Conservation (phyloP, 768 basidiomycete genomes). For the Naganishia kalamii region DNA sequence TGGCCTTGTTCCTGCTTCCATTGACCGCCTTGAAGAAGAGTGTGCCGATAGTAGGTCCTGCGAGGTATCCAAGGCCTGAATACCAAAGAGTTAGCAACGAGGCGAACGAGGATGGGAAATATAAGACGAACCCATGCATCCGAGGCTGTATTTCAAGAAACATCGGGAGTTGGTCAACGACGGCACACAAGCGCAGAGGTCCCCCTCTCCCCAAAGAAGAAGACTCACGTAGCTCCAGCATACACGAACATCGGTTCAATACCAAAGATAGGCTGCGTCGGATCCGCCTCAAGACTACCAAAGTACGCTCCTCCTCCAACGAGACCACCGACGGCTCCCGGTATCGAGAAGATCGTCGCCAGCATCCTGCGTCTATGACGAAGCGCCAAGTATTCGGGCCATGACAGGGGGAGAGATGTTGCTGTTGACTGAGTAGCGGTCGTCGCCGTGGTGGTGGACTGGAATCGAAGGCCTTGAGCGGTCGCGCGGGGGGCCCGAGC, state of each 20-base stretch:
- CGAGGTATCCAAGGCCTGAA: constrained; percentile 38
- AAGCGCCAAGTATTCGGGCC: constrained; percentile 41
- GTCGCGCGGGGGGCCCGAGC: neutral
- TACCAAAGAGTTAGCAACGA: neutral
- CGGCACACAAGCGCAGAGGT: neutral
- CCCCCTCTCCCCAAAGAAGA: neutral
- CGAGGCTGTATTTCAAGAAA: neutral
- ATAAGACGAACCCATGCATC: constrained; percentile 2
- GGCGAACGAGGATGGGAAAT: too few species aligned
- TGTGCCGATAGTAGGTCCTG: constrained; percentile 44
- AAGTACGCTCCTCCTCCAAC: constrained; percentile 40
- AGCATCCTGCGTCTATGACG: constrained; percentile 35
- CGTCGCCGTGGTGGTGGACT: constrained; percentile 21
- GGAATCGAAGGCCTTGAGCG: constrained; percentile 2
- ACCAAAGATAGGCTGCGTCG: constrained; percentile 43
- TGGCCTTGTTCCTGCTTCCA: constrained; percentile 15
- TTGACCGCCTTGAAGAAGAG: constrained; percentile 39
- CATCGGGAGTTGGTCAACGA: neutral
- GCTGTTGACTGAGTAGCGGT: constrained; percentile 22
- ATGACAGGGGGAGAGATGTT: constrained; percentile 30
- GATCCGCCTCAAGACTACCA: constrained; percentile 41
- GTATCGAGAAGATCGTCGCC: constrained; percentile 38
- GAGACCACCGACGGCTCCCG: constrained; percentile 38
- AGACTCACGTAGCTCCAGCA: constrained; percentile 44
- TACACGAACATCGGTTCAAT: constrained; percentile 45